Conservation (phyloP, 2,329 filamentous ascomycete genomes). For the Colletotrichum sp. region DNA sequence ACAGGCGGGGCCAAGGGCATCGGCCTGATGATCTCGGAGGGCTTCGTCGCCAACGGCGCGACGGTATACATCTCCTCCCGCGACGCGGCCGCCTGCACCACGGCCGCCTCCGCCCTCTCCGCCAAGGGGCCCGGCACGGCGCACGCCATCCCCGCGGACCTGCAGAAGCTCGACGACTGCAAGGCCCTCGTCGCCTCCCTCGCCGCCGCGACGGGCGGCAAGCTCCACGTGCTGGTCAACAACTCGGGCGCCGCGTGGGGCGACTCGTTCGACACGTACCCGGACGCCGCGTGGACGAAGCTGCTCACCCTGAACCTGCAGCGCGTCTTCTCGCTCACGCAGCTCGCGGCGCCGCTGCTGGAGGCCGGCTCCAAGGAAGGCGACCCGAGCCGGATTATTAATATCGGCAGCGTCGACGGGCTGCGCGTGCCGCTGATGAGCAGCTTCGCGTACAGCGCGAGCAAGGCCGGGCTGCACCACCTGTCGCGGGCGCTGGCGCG, state of each 20-base stretch:
- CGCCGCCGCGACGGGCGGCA: conserved; percentile 46
- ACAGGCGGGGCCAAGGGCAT: conserved; percentile 67
- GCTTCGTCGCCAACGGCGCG: conserved; percentile 68
- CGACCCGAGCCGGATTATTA: conserved; percentile 64
- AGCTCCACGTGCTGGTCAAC: conserved; percentile 68
- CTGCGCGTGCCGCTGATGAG: conserved; percentile 63
- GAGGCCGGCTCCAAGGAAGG: conserved; percentile 36
- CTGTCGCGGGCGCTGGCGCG: conserved; percentile 63
- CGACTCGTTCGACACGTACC: conserved; percentile 62
- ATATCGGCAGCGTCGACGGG: conserved; percentile 70
- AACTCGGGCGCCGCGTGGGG: conserved; percentile 72
- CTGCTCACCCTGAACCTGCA: conserved; percentile 71
- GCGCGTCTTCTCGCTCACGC: conserved; percentile 71
- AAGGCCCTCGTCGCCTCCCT: conserved; percentile 58
- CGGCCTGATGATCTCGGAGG: conserved; percentile 71
- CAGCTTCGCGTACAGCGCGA: conserved; percentile 65
- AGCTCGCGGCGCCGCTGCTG: conserved; percentile 64
- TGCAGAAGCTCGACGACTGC: conserved; percentile 64
- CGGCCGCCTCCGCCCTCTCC: conserved; percentile 62
- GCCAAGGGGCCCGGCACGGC: conserved; percentile 56
- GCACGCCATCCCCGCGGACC: conserved; percentile 65
- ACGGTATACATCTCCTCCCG: conserved; percentile 71
- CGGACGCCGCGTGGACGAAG: conserved; percentile 62
- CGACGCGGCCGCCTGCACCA: conserved; percentile 61
- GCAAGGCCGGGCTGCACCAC: conserved; percentile 71